Conservation (phyloP, 1,284 basidiomycete species). For the Fomes fomentarius region DNA sequence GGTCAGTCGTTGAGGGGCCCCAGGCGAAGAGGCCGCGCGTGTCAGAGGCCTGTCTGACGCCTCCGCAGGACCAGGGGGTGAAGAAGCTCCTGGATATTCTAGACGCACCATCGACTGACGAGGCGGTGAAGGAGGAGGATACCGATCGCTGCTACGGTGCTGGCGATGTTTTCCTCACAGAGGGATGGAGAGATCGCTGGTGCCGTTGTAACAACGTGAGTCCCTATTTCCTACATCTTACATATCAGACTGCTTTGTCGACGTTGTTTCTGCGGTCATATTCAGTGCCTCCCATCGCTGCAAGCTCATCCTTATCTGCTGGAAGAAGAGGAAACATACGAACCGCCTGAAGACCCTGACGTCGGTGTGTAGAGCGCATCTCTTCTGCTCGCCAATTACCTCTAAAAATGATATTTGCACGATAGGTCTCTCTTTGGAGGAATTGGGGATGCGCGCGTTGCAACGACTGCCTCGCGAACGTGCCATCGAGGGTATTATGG, state of each 20-base stretch:
- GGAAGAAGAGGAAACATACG: slow-evolving; percentile 80
- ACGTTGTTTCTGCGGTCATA: not conserved
- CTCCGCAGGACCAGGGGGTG: slow-evolving; percentile 38
- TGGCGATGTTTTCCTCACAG: slow-evolving; percentile 74
- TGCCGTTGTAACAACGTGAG: slow-evolving; percentile 67
- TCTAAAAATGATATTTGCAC: not conserved
- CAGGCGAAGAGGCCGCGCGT: slow-evolving; percentile 52
- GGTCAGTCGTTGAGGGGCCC: slow-evolving; percentile 39
- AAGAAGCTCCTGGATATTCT: slow-evolving; percentile 33
- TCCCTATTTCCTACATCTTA: slow-evolving; percentile 5
- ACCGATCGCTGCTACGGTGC: slow-evolving; percentile 37
- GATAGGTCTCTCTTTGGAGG: slow-evolving; percentile 72
- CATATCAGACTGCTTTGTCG: not conserved
- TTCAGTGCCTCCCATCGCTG: slow-evolving; percentile 59
- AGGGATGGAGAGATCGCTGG: slow-evolving; percentile 74
- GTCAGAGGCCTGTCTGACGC: slow-evolving; percentile 51
- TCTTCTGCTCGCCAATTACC: not conserved
- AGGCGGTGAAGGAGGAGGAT: not conserved
- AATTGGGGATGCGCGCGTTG: slow-evolving; percentile 78
- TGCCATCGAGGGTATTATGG: slow-evolving; percentile 78
- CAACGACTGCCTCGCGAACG: slow-evolving; percentile 70
- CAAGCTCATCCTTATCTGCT: slow-evolving; percentile 58
- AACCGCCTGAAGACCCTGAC: slow-evolving; percentile 82
- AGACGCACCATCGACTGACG: not conserved
- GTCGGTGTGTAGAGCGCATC: slow-evolving; percentile 48